Evolutionary conservation across 257 asterid species (phyloP).

Genomic region (Solanum peruvianum): DNA sequence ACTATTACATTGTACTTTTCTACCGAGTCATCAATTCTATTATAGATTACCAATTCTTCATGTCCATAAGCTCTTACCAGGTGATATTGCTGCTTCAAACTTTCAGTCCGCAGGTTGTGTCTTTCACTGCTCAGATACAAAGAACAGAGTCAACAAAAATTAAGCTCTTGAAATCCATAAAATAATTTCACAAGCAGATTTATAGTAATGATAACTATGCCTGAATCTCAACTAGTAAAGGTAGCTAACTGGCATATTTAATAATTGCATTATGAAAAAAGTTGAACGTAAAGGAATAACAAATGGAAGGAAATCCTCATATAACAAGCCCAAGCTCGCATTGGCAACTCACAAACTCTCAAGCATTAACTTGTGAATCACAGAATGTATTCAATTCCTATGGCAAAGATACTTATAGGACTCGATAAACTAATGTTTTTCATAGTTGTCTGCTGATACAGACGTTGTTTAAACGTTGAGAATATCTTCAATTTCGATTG

Average conservation of each 20-base stretch:
- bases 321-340: neutral
- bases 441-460: neutral
- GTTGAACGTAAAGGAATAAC: neutral
- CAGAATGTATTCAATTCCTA: neutral
- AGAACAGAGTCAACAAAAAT: neutral
- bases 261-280: neutral
- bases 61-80: conserved; percentile 34
- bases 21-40: neutral
- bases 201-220: neutral
- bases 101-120: conserved; percentile 73
- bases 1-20: neutral
- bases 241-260: neutral
- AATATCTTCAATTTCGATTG: neutral
- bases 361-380: neutral
- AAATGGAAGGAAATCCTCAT: neutral
- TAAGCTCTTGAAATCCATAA: neutral
- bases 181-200: neutral
- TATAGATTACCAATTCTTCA: neutral
- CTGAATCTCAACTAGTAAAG: neutral
- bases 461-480: neutral
- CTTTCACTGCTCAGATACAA: conserved; percentile 41
- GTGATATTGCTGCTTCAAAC: conserved; percentile 69
- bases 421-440: neutral
- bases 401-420: neutral
- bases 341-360: neutral